Base-by-base conservation (phyloP, 352 stramenopile species). In the Blastocystis sp. region DNA sequence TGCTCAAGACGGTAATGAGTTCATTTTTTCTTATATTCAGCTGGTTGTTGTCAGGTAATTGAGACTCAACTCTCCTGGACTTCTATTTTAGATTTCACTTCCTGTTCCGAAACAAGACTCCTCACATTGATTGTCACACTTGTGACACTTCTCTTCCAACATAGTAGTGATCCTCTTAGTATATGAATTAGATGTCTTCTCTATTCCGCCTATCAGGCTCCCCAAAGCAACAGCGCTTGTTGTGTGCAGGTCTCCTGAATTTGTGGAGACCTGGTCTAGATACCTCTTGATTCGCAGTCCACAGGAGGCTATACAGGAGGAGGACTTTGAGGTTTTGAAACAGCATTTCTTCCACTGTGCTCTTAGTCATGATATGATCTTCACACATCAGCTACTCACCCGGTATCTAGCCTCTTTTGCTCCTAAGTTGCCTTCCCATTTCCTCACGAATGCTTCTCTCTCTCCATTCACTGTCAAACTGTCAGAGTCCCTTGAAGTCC, bases 321-420 rank as follows among this genome's bases (percentile, higher is more conserved):
- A 40, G 19, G 62, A 40, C 7, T 48, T n/a, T 40, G 62, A 35
- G 9, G 62, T 75, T 42, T 27, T 75, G 22, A 44, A 75, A 44
- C 62, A 75, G 9, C 48, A 53, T 17, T 75, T 75, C 35, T 35
- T 79, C 35, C 68, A 59, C 68, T 79, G 33, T 53, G 33, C n/a
- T 9, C 30, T 79, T 7, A 33, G 17, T 22, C 13, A 24, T 22
- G 35, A 58, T 19, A 79, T 79, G 68, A 22, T 37, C 40, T 79
- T 24, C 19, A 79, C 68, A 35, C 35, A 35, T 9, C 19, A 56
- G 22, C 24, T 79, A 1, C 37, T 79, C 7, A n/a, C 44, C 0
- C 68, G 22, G 22, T 53, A 79, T 22, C 30, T 79, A 15, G 40
- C 17, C 6, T n/a, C 22, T 5, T 57, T 57, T n/a, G 40, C 0